A percentile compares a stretch with the other conserved stretches of the same genome.
These are phyloP conservation scores for Actinidia chinensis DNA, from an alignment of 179 eudicot species.

Conservation along the genomic window DNA sequence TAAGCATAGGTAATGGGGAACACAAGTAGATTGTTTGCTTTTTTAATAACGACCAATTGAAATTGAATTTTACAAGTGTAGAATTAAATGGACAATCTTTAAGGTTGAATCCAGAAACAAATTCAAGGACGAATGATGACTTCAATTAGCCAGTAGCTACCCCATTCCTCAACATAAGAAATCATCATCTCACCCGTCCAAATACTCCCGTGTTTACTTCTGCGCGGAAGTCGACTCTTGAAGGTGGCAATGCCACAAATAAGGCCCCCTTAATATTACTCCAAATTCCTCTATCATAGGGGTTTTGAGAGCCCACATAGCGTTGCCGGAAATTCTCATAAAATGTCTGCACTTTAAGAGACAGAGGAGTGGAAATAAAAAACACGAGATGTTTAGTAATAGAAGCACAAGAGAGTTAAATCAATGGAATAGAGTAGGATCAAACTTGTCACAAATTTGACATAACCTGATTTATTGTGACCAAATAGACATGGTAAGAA, in stretches of 20 bases:
- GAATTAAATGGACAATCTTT: no score
- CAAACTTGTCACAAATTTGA: not conserved
- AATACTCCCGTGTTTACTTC: constrained; percentile 9
- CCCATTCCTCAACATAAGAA: no score
- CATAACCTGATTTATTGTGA: not conserved
- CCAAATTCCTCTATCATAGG: constrained; percentile 46
- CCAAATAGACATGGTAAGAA: constrained; percentile 34
- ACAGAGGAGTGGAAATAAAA: constrained; percentile 14
- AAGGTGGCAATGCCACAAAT: constrained; percentile 33
- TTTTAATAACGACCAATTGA: no score
- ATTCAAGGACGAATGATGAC: no score
- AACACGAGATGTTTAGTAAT: not conserved
- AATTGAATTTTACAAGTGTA: no score
- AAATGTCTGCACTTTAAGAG: constrained; percentile 36
- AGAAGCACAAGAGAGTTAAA: no score
- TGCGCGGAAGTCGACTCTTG: constrained; percentile 46
- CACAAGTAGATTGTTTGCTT: no score
- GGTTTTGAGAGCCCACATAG: constrained; percentile 46
- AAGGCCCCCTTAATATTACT: constrained; percentile 46
- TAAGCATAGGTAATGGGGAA: no score
- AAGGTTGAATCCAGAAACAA: no score
- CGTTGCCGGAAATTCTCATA: constrained; percentile 62
- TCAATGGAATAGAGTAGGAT: not conserved
- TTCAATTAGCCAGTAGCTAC: no score
- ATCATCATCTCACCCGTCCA: not conserved